Conservation (phyloP, 148 eudicot genomes). For the Polygonum aviculare region DNA sequence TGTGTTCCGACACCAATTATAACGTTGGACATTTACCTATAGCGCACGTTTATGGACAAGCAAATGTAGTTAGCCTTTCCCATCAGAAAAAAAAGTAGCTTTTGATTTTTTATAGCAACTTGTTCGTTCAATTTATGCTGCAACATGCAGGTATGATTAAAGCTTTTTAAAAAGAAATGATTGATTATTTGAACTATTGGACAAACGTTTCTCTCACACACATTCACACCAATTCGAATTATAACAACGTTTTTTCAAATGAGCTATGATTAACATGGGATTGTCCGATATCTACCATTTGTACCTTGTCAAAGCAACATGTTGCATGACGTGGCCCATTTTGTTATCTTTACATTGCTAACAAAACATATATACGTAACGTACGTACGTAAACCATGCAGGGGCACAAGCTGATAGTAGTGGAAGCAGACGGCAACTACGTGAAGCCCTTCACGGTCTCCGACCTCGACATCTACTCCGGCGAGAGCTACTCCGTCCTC, state of each 20-base stretch:
- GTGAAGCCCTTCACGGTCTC: slow-evolving; percentile 44
- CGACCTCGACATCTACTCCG: slow-evolving; percentile 82
- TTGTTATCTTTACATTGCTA: too few relatives aligned
- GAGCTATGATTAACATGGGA: not conserved
- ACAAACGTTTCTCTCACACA: not conserved
- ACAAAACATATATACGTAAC: too few relatives aligned
- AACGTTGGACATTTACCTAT: not conserved
- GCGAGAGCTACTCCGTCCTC: slow-evolving; percentile 78
- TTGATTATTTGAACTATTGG: not conserved
- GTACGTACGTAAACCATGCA: slow-evolving; percentile 15
- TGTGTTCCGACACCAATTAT: slow-evolving; percentile 14
- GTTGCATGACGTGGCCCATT: too few relatives aligned
- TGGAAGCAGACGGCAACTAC: slow-evolving; percentile 89
- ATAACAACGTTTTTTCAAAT: not conserved
- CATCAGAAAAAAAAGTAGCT: too few relatives aligned
- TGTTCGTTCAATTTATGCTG: too few relatives aligned
- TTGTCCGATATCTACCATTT: too few relatives aligned
- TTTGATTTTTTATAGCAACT: too few relatives aligned
- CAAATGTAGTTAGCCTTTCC: too few relatives aligned
- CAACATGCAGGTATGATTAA: not conserved
- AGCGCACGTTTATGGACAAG: not conserved
- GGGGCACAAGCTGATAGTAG: slow-evolving; percentile 70
- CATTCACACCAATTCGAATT: not conserved
- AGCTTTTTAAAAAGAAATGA: not conserved
- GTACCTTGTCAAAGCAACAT: too few relatives aligned